Conservation (phyloP, 768 basidiomycete genomes). For the Pleurotus giganteus region DNA sequence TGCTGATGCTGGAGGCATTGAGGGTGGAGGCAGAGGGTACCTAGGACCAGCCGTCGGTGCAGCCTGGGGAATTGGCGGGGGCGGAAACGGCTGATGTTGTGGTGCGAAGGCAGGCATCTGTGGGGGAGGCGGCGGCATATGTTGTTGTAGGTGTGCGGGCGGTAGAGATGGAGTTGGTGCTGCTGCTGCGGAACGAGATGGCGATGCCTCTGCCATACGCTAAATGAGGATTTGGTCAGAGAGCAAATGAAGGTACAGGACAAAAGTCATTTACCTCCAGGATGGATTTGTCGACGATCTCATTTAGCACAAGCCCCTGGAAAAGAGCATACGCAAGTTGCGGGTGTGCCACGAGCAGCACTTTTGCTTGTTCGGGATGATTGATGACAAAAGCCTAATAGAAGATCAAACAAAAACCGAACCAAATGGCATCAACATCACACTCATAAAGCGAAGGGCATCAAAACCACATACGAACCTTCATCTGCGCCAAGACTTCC, state of each 20-base stretch:
- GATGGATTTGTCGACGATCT: slow-evolving; percentile 86
- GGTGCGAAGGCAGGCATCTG: slow-evolving; percentile 30
- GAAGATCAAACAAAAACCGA: slow-evolving; percentile 12
- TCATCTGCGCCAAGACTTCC: slow-evolving; percentile 97
- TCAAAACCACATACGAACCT: slow-evolving; percentile 54
- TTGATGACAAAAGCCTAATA: slow-evolving; percentile 86
- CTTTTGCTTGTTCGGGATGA: slow-evolving; percentile 85
- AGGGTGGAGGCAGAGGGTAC: slow-evolving; percentile 20
- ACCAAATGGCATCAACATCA: too few relatives aligned
- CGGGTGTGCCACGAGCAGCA: slow-evolving; percentile 78
- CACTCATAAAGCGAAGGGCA: slow-evolving; percentile 6
- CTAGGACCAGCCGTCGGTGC: too few relatives aligned
- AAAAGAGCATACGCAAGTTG: slow-evolving; percentile 96
- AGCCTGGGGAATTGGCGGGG: slow-evolving; percentile 28
- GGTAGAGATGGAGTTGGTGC: slow-evolving; percentile 17
- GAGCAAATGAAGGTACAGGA: neutral
- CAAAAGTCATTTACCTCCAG: slow-evolving; percentile 40
- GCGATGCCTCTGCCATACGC: slow-evolving; percentile 52
- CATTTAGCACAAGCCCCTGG: slow-evolving; percentile 89
- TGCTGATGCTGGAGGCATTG: slow-evolving; percentile 30
- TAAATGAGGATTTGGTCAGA: neutral
- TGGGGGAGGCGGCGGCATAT: slow-evolving; percentile 26
- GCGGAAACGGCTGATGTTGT: slow-evolving; percentile 29
- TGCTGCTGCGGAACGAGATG: slow-evolving; percentile 14
- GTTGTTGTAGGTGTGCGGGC: slow-evolving; percentile 47